Conservation (phyloP, 2,329 filamentous ascomycete genomes). For the Endocalyx cinctus region DNA sequence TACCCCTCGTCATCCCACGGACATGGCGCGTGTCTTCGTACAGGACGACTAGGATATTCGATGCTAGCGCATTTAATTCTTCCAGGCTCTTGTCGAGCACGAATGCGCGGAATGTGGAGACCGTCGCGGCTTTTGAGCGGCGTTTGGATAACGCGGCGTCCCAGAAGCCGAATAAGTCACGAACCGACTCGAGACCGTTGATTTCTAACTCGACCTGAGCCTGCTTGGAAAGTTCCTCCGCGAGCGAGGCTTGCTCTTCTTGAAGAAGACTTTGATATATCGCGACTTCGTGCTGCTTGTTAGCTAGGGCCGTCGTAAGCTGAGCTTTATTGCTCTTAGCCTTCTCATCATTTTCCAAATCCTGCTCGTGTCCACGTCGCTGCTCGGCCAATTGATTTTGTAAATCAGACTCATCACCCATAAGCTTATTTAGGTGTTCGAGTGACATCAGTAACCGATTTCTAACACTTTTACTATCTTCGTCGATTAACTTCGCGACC, state of each 20-base stretch:
- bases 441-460: background rate
- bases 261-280: conserved; percentile 10
- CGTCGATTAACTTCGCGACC: background rate
- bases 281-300: conserved; percentile 12
- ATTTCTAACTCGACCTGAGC: conserved; percentile 3
- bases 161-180: conserved; percentile 24
- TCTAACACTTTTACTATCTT: background rate
- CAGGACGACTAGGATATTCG: conserved; percentile 22
- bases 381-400: background rate
- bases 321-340: background rate
- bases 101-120: conserved; percentile 19
- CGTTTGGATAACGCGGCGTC: conserved; percentile 17
- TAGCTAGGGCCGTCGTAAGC: conserved; percentile 1
- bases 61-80: conserved; percentile 23
- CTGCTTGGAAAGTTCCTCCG: conserved; percentile 2
- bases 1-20: conserved; percentile 17
- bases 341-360: background rate
- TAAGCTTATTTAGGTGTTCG: background rate
- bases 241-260: conserved; percentile 10
- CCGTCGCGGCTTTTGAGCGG: conserved; percentile 6
- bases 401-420: background rate
- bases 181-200: conserved; percentile 8
- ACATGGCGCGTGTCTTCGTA: conserved; percentile 24
- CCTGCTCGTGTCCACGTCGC: background rate
- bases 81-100: conserved; percentile 21